Evolutionary conservation across 1,139 yeast species (phyloP), one percentile per base, ranked within the genome.

Genomic region (Saccharomycopsis hybrid): DNA sequence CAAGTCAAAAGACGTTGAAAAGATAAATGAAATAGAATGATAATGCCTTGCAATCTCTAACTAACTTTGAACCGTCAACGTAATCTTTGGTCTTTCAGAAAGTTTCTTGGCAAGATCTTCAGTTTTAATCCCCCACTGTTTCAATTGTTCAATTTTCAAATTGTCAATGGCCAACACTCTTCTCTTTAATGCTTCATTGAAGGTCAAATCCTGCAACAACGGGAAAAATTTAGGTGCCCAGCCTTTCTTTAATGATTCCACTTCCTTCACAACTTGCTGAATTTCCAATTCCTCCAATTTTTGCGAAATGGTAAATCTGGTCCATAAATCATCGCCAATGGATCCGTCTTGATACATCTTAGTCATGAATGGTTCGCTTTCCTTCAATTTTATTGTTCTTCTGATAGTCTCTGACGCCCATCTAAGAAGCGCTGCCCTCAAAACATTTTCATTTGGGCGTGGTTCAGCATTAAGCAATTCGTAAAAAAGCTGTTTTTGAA

Each of bases 151-250:
- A 49, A 71, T 68, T 46, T 72, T 70, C 60, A 88, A 75, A 37
- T 69, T 73, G 24, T 76, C 80, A 60, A 85, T 74, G n/a, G 88
- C 77, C 38, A 67, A 66, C 52, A 88, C 71, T 61, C 97, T 80
- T 70, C 94, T 78, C 67, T 94, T 78, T 51, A 92, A 72, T 0
- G 96, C 96, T 66, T 86, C 95, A 63, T 90, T 90, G 67, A 88
- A 86, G 57, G 96, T 87, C 46, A 92, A 82, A 62, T 92, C 97
- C 61, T 85, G 92, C 36, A 92, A 86, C 24, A 85, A 78, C 9
- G 85, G 84, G 63, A 89, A 85, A 60, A 88, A 78, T 48, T 76
- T 69, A 57, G 78, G 84, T 5, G 83, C 78, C 96, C 97, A 90
- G 30, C 88, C 94, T 48, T 80, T 77, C 62, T 86, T 86, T 58